Conservation (phyloP, 2,329 filamentous ascomycete genomes). For the Aspergillus tamarii region DNA sequence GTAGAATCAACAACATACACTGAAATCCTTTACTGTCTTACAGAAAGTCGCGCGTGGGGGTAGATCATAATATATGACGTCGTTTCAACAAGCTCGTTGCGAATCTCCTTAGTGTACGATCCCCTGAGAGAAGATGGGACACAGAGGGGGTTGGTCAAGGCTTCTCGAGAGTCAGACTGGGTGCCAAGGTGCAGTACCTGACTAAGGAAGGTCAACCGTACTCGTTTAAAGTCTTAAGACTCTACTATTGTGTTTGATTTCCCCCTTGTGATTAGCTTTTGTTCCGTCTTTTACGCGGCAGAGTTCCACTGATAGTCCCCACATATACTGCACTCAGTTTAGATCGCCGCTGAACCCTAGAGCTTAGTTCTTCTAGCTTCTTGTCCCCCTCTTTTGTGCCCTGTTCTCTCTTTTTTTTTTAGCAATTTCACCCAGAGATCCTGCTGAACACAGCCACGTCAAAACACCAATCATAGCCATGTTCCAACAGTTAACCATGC, state of each 20-base stretch:
- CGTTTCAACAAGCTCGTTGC: constrained; percentile 1
- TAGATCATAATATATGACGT: constrained; percentile 7
- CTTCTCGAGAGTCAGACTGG: not conserved
- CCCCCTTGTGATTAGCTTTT: not conserved
- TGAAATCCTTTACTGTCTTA: not conserved
- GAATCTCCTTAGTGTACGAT: not conserved
- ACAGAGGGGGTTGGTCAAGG: not conserved
- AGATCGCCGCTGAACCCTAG: constrained; percentile 3
- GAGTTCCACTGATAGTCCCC: not conserved
- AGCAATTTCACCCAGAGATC: not conserved
- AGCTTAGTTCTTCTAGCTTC: not conserved
- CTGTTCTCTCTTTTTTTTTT: not conserved
- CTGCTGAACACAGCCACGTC: not conserved
- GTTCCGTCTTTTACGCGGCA: constrained; percentile 6
- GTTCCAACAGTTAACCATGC: not conserved
- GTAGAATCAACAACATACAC: not conserved
- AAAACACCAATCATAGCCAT: not conserved
- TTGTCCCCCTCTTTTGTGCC: not conserved
- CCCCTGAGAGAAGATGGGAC: not conserved
- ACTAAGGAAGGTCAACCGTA: not conserved
- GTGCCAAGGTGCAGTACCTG: not conserved
- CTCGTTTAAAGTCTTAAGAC: not conserved
- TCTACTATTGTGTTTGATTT: not conserved
- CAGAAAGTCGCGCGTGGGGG: not conserved
- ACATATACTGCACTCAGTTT: not conserved